Percentiles rank a stretch among this genome's conserved stretches.
phyloP scores from a whole-genome alignment of 1,284 basidiomycete genomes.

The Malassezia dermatis region DNA sequence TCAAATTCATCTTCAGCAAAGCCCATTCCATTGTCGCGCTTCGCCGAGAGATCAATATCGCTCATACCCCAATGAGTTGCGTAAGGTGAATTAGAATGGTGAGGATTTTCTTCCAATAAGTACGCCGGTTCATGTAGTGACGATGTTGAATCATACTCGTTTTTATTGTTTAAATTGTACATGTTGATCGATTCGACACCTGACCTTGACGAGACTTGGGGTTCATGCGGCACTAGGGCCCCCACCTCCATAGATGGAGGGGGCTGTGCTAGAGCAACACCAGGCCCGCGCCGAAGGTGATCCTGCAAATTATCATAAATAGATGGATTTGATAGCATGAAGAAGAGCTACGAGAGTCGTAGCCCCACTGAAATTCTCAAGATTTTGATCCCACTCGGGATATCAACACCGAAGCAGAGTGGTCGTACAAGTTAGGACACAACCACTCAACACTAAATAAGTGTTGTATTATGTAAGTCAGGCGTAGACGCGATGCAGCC shows the following conservation, averaged over 20 bases:
- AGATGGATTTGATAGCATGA: neutral
- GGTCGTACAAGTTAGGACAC: neutral
- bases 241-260: neutral
- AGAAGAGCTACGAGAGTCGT: neutral
- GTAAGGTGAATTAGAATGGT: neutral
- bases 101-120: neutral
- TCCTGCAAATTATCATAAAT: neutral
- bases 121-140: neutral
- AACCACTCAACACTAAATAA: neutral
- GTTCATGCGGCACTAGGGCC: neutral
- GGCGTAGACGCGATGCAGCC: neutral
- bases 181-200: neutral
- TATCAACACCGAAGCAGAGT: neutral
- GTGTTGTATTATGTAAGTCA: neutral
- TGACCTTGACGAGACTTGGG: neutral
- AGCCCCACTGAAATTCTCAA: neutral
- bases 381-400: too few species aligned
- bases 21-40: slow-evolving; percentile 29
- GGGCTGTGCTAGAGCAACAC: neutral
- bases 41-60: slow-evolving; percentile 25
- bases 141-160: neutral
- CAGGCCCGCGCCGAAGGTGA: neutral
- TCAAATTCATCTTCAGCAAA: slow-evolving; percentile 43
- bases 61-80: slow-evolving; percentile 17
- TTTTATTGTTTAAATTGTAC: neutral